phyloP scores from a whole-genome alignment of 2,329 filamentous ascomycete genomes.

The Dactylellina cionopaga region DNA sequence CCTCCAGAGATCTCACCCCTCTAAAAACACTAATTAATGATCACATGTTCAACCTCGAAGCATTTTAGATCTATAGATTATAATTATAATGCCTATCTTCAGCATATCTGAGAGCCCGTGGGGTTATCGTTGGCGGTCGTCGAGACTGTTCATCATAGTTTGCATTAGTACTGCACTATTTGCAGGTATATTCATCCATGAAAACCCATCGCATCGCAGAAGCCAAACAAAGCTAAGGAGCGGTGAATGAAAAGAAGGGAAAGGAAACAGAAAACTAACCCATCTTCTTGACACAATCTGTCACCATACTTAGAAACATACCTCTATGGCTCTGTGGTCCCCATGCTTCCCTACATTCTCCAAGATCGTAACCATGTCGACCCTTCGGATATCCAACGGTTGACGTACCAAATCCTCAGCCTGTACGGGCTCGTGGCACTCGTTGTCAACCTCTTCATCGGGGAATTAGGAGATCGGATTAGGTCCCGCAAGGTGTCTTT shows the following conservation, averaged over 20 bases:
- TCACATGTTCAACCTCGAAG: no score
- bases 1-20: no score
- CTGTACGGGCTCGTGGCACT: conserved; percentile 68
- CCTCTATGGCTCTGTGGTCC: conserved; percentile 70
- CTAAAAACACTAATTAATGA: no score
- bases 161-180: conserved; percentile 19
- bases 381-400: conserved; percentile 64
- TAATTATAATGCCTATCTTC: not conserved
- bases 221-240: no score
- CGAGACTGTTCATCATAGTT: conserved; percentile 6
- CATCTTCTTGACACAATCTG: no score
- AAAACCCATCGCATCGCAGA: no score
- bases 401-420: conserved; percentile 67
- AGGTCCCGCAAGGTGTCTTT: conserved; percentile 69
- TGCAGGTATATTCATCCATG: not conserved
- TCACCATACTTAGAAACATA: conserved; percentile 59
- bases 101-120: not conserved
- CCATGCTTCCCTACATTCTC: conserved; percentile 65
- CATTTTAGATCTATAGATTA: no score
- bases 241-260: no score
- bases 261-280: no score
- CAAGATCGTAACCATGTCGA: conserved; percentile 65
- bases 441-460: conserved; percentile 66
- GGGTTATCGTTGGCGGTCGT: conserved; percentile 19
- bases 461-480: conserved; percentile 67